Evolutionary conservation across 2,329 filamentous ascomycete species (phyloP), one percentile per base, ranked within the genome.

Genomic region (Penicillium paneum): DNA sequence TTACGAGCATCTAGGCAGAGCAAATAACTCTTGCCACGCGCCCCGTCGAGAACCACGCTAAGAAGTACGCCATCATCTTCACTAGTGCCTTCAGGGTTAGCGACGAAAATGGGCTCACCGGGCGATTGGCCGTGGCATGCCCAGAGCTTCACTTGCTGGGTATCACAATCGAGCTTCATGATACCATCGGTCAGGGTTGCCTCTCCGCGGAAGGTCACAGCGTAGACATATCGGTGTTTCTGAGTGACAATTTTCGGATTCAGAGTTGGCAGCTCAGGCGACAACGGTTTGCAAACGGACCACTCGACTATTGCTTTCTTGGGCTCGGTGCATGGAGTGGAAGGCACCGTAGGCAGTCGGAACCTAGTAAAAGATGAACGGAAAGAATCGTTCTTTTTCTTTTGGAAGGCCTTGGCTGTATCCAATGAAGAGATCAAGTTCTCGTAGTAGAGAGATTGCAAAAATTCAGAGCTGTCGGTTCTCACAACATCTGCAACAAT

Each of bases 361-460:
- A 74, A 77, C n/a, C 75, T 68, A 7, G 71, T 62, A 26, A 74
- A 61, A 3, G 60, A 47, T 49, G 64, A 55, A 17, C 51, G 42
- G 19, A 60, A 17, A 49, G 47, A 39, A 52, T 71, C 71, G 74
- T 79, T 19, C 70, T 74, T 55, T 68, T 66, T 38, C 2, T 52
- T 26, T 3, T 52, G 46, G 24, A 52, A 45, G 10, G 49, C 39
- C 1, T 77, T 74, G 0, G 78, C 79, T 7, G 73, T 75, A 29
- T 83, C 66, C 2, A 77, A 78, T 48, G 83, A 78, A 13, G 78
- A 81, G n/a, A 86, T 73, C 3, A 91, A 67, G 36, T 88, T 82
- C 46, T 89, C 81, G 69, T 91, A 86, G 73, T 90, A 91, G 57
- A 91, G 82, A 8, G 75, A 76, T 28, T 83, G 78, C 35, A 94